A percentile compares a stretch with the other conserved stretches of the same genome.
Conservation (phyloP, 805 yeast species). For the Priceomyces haplophilus region DNA sequence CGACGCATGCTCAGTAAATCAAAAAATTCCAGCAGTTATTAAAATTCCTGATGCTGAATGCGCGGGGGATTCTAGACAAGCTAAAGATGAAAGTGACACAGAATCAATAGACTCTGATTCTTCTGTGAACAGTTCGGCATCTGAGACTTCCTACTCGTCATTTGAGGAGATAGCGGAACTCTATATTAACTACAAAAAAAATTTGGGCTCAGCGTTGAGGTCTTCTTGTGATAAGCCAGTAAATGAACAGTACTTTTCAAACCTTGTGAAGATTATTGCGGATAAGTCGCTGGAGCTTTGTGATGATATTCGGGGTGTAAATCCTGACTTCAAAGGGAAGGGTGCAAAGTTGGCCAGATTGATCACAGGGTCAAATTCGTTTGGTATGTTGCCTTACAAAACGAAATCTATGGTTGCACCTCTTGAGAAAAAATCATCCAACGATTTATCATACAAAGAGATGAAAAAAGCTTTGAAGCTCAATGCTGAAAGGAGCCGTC, state of each 20-base stretch:
- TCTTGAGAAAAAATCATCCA: constrained; percentile 14
- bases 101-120: constrained; percentile 17
- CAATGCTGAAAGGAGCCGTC: constrained; percentile 14
- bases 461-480: constrained; percentile 25
- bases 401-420: constrained; percentile 42
- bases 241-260: constrained; percentile 27
- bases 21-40: not conserved
- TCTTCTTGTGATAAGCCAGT: constrained; percentile 13
- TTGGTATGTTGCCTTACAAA: constrained; percentile 38
- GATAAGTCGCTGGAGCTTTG: constrained; percentile 36
- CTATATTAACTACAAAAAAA: constrained; percentile 27
- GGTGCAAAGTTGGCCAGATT: constrained; percentile 42
- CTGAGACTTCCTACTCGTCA: constrained; percentile 34
- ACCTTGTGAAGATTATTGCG: constrained; percentile 26
- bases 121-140: constrained; percentile 17
- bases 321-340: constrained; percentile 38
- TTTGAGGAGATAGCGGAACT: constrained; percentile 38
- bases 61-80: not conserved
- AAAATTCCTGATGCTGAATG: not conserved
- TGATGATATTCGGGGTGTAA: constrained; percentile 30
- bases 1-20: not conserved
- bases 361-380: constrained; percentile 41
- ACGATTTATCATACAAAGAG: constrained; percentile 30
- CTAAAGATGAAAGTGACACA: constrained; percentile 7
- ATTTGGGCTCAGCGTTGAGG: constrained; percentile 16